These are phyloP conservation scores for Trichosanthes truncata DNA, from an alignment of 306 rosid genomes.

Conservation along the genomic window DNA sequence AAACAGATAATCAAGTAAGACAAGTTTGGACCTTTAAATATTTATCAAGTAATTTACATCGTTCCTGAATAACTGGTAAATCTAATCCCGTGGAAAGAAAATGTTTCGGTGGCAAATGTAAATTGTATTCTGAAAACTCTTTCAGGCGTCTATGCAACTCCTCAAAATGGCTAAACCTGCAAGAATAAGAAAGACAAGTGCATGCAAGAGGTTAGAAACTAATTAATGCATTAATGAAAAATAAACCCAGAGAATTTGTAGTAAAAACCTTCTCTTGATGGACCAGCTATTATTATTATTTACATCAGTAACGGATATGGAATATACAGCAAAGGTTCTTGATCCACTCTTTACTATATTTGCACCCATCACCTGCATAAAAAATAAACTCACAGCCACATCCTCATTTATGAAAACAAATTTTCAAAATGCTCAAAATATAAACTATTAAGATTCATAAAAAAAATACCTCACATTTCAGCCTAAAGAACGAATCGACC, in stretches of 20 bases:
- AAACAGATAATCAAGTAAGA: background rate
- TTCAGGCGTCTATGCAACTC: constrained; percentile 92
- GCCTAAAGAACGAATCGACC: constrained; percentile 65
- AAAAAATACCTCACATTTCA: constrained; percentile 87
- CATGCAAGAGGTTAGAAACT: background rate
- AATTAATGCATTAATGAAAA: background rate
- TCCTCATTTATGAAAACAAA: constrained; percentile 14
- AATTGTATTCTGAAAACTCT: constrained; percentile 82
- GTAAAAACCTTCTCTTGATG: constrained; percentile 80
- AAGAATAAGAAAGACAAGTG: constrained; percentile 8
- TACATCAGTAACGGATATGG: constrained; percentile 77
- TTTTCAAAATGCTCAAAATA: constrained; percentile 3
- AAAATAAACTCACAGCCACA: constrained; percentile 21
- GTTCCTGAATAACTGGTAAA: constrained; percentile 72
- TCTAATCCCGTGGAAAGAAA: constrained; percentile 91
- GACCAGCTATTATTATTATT: constrained; percentile 93
- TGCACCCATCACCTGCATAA: constrained; percentile 88
- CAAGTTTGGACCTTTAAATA: constrained; percentile 62
- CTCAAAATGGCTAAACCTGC: constrained; percentile 97
- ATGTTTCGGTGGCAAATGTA: constrained; percentile 96
- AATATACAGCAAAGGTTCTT: constrained; percentile 89
- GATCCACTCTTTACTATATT: constrained; percentile 94
- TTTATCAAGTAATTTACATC: constrained; percentile 72
- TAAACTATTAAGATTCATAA: constrained; percentile 10
- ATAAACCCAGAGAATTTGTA: constrained; percentile 10